A percentile compares a stretch with the other conserved stretches of the same genome.
These are phyloP conservation scores for Monosporascus cannonballus DNA, from an alignment of 2,329 filamentous ascomycete genomes.

Conservation along the genomic window DNA sequence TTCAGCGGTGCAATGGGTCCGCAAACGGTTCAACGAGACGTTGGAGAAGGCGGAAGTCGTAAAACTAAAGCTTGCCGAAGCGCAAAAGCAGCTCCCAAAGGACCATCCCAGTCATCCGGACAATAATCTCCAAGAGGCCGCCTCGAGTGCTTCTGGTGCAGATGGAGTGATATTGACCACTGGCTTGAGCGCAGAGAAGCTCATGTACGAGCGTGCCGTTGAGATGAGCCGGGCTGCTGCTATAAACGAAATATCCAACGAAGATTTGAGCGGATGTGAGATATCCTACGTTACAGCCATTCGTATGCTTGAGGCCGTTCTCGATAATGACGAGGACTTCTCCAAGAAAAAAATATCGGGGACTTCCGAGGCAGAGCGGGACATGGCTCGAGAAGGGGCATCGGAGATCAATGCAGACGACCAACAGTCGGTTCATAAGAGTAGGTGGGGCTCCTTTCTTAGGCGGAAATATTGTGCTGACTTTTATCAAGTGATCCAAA, in stretches of 20 bases:
- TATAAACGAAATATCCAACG: constrained; percentile 90
- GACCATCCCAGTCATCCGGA: constrained; percentile 82
- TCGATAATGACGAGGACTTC: constrained; percentile 71
- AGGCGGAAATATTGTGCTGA: constrained; percentile 16
- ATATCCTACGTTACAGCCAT: constrained; percentile 91
- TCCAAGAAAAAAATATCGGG: constrained; percentile 31
- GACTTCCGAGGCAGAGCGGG: constrained; percentile 36
- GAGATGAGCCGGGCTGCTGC: constrained; percentile 95
- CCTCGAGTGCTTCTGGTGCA: constrained; percentile 55
- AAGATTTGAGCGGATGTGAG: constrained; percentile 82
- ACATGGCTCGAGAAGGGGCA: constrained; percentile 35
- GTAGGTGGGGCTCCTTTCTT: constrained; percentile 41
- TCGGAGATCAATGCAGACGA: constrained; percentile 61
- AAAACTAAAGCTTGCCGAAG: constrained; percentile 79
- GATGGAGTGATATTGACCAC: constrained; percentile 80
- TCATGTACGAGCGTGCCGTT: constrained; percentile 95
- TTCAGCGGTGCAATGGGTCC: constrained; percentile 91
- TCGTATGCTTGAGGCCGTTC: constrained; percentile 86
- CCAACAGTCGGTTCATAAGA: constrained; percentile 64
- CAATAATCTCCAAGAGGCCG: constrained; percentile 61
- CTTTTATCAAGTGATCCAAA: constrained; percentile 47
- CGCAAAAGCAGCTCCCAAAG: constrained; percentile 74
- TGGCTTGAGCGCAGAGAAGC: constrained; percentile 87
- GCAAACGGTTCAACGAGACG: constrained; percentile 91
- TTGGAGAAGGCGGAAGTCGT: constrained; percentile 94